Evolutionary conservation across 1,284 basidiomycete species (phyloP).

Genomic region (Ceratobasidium papillatum): DNA sequence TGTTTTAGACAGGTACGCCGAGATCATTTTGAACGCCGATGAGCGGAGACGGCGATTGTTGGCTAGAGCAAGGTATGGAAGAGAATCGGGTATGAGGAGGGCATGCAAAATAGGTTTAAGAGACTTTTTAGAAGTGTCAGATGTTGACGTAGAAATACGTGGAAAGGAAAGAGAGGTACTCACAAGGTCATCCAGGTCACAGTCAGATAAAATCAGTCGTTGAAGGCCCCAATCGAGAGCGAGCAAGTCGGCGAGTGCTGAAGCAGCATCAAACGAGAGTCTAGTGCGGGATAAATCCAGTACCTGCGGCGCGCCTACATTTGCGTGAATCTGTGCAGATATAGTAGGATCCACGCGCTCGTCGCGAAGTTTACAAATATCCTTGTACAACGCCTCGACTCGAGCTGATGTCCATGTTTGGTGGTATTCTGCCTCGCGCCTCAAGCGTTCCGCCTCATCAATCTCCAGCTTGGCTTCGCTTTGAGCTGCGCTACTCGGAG

Average conservation of each 20-base stretch:
- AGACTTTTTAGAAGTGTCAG: slow-evolving; percentile 57
- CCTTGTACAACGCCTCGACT: slow-evolving; percentile 80
- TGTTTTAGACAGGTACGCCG: slow-evolving; percentile 71
- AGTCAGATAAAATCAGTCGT: slow-evolving; percentile 82
- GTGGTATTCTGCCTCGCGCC: slow-evolving; percentile 68
- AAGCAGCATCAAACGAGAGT: slow-evolving; percentile 72
- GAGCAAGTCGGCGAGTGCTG: slow-evolving; percentile 87
- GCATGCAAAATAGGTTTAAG: slow-evolving; percentile 92
- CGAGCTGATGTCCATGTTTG: slow-evolving; percentile 81
- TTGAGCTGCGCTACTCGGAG: slow-evolving; percentile 76
- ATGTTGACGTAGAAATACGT: slow-evolving; percentile 32
- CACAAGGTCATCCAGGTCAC: slow-evolving; percentile 81
- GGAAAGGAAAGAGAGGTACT: slow-evolving; percentile 47
- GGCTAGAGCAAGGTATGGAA: slow-evolving; percentile 86
- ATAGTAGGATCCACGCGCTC: slow-evolving; percentile 59
- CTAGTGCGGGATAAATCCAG: slow-evolving; percentile 82
- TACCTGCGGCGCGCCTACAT: slow-evolving; percentile 65
- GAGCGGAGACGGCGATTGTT: slow-evolving; percentile 85
- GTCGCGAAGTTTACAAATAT: slow-evolving; percentile 80
- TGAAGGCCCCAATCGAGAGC: slow-evolving; percentile 89
- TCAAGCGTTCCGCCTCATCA: slow-evolving; percentile 66
- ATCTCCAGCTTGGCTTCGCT: slow-evolving; percentile 55
- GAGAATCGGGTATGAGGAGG: slow-evolving; percentile 81
- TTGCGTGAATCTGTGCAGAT: slow-evolving; percentile 58
- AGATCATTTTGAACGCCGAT: slow-evolving; percentile 81